A percentile compares a stretch with the other conserved stretches of the same genome.
phyloP scores from a whole-genome alignment of 2,329 filamentous ascomycete species.

The Venturia asperata region DNA sequence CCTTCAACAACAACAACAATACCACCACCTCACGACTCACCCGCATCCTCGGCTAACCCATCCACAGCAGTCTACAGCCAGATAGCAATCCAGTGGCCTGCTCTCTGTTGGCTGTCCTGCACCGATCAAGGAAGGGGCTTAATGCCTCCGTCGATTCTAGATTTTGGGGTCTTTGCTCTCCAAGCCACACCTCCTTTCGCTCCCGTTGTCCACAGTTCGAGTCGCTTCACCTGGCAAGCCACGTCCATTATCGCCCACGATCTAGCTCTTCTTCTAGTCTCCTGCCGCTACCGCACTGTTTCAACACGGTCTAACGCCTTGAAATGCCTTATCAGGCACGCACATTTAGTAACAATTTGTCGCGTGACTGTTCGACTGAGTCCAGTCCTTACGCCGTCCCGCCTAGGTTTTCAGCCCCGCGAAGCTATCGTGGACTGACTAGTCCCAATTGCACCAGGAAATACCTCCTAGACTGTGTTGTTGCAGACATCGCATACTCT shows the following conservation, averaged over 20 bases:
- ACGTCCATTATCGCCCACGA: not conserved
- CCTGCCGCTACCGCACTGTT: not conserved
- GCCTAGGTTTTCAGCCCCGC: not conserved
- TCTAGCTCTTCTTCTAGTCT: conserved; percentile 1
- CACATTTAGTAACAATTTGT: not conserved
- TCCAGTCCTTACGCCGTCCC: not conserved
- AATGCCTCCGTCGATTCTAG: not conserved
- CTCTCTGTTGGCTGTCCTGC: not conserved
- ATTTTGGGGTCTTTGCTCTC: not conserved
- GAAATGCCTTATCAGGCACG: conserved; percentile 3
- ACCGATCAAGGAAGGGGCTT: not conserved
- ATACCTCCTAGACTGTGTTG: not conserved
- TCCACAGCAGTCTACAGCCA: no score
- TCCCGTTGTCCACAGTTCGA: not conserved
- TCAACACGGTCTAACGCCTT: not conserved
- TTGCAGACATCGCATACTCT: no score
- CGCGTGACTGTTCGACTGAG: not conserved
- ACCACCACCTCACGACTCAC: not conserved
- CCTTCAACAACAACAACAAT: not conserved
- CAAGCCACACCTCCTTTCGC: conserved; percentile 3
- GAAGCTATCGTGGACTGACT: not conserved
- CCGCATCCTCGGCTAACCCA: not conserved
- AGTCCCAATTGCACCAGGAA: not conserved
- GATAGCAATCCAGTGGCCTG: not conserved
- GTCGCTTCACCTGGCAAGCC: conserved; percentile 11